Conservation (phyloP, 2,329 filamentous ascomycete species). For the Fusarium phyllophilum region DNA sequence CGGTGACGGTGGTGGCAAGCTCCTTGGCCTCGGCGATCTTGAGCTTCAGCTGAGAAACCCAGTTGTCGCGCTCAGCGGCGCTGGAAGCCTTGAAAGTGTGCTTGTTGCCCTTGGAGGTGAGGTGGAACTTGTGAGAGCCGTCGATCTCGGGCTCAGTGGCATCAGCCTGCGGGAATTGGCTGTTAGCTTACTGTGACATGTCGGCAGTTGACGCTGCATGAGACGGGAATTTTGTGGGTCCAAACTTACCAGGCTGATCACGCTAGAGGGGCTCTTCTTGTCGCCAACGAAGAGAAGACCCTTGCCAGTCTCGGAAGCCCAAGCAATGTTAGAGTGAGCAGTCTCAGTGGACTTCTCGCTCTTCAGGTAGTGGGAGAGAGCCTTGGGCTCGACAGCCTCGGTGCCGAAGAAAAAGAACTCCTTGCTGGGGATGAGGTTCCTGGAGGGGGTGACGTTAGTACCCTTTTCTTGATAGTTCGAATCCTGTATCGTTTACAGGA, state of each 20-base stretch:
- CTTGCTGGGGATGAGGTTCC: conserved; percentile 90
- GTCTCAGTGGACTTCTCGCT: conserved; percentile 83
- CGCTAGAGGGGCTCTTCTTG: conserved; percentile 81
- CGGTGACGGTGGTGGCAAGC: conserved; percentile 75
- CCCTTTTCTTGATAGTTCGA: not conserved
- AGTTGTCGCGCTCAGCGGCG: conserved; percentile 86
- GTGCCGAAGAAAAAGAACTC: conserved; percentile 90
- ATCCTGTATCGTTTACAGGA: not conserved
- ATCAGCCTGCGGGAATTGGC: conserved; percentile 58
- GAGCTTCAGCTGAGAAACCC: conserved; percentile 84
- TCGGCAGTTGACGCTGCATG: conserved; percentile 31
- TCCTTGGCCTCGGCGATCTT: conserved; percentile 89
- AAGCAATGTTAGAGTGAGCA: conserved; percentile 83
- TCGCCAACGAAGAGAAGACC: conserved; percentile 92
- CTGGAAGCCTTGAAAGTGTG: conserved; percentile 88
- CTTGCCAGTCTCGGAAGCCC: conserved; percentile 94
- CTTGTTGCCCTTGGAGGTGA: conserved; percentile 88
- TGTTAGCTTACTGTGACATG: conserved; percentile 23
- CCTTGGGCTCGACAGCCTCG: conserved; percentile 77
- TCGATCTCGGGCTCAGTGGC: conserved; percentile 78
- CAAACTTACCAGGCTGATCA: conserved; percentile 83
- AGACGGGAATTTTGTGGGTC: conserved; percentile 24
- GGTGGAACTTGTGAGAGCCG: conserved; percentile 82
- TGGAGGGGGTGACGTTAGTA: conserved; percentile 51
- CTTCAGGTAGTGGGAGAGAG: conserved; percentile 81